These are phyloP conservation scores for Globisporangium alternatum DNA, from an alignment of 352 stramenopile genomes.

Conservation along the genomic window DNA sequence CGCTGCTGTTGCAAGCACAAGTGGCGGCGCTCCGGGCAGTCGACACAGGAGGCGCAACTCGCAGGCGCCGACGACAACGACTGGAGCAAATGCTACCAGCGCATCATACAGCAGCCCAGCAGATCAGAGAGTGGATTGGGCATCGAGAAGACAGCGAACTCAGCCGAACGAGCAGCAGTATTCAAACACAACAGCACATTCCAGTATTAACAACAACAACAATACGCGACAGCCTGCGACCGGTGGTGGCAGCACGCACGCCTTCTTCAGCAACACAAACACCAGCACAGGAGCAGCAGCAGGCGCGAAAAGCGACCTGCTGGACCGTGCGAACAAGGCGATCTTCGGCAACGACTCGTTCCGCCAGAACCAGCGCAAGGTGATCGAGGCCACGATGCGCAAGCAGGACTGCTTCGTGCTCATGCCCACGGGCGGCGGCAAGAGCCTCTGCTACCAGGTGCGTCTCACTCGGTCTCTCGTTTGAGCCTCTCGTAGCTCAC, in stretches of 20 bases:
- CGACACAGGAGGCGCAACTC: constrained; percentile 5
- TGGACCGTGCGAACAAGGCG: constrained; percentile 52
- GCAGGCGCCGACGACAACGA: not conserved
- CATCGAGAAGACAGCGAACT: constrained; percentile 5
- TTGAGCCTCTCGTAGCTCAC: not conserved
- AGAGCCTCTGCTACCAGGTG: constrained; percentile 92
- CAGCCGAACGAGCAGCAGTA: not conserved
- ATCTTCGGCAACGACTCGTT: constrained; percentile 83
- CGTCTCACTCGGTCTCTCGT: too few species aligned
- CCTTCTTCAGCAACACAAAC: not conserved
- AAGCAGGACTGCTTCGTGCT: constrained; percentile 92
- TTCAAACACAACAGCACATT: not conserved
- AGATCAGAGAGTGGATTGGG: constrained; percentile 5
- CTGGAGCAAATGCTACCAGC: not conserved
- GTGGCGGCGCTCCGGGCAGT: constrained; percentile 14
- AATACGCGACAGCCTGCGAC: not conserved
- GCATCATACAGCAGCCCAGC: not conserved
- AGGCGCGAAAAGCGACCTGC: constrained; percentile 24
- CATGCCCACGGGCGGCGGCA: constrained; percentile 92
- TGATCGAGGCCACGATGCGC: constrained; percentile 90
- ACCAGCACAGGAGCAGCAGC: not conserved
- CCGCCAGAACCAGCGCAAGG: constrained; percentile 88
- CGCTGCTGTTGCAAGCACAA: not conserved
- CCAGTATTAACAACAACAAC: not conserved
- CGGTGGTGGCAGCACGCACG: not conserved